phyloP scores from a whole-genome alignment of 2,329 filamentous ascomycete genomes.

The Penicillium sp. region DNA sequence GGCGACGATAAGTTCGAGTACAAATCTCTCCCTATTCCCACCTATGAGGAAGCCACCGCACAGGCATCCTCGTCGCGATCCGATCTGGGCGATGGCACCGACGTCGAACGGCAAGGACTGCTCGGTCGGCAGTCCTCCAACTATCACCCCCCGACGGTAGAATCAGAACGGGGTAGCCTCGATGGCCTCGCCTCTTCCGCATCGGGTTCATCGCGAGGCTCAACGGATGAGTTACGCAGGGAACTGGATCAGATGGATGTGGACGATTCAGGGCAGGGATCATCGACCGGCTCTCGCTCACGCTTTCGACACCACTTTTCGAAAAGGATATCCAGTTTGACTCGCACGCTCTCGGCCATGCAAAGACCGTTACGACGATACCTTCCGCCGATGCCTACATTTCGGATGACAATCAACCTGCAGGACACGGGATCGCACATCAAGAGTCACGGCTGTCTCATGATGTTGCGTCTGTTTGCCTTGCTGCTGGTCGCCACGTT shows the following conservation, averaged over 20 bases:
- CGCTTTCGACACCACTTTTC: slow-evolving; percentile 47
- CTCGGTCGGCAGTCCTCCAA: slow-evolving; percentile 39
- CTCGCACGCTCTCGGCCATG: slow-evolving; percentile 53
- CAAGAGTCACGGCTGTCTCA: slow-evolving; percentile 53
- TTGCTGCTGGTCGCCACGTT: slow-evolving; percentile 69
- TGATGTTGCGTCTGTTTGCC: slow-evolving; percentile 68
- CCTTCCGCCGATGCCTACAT: slow-evolving; percentile 38
- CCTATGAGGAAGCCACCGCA: slow-evolving; percentile 67
- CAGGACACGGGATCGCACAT: slow-evolving; percentile 26
- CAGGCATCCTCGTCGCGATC: slow-evolving; percentile 20
- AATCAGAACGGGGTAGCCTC: slow-evolving; percentile 64
- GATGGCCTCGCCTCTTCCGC: slow-evolving; percentile 51
- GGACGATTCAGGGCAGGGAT: slow-evolving; percentile 54
- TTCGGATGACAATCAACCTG: slow-evolving; percentile 39
- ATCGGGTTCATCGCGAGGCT: slow-evolving; percentile 48
- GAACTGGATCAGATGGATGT: slow-evolving; percentile 89
- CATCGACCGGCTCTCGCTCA: slow-evolving; percentile 27
- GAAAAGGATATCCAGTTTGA: slow-evolving; percentile 52
- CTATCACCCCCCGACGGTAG: slow-evolving; percentile 76
- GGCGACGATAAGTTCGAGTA: slow-evolving; percentile 53
- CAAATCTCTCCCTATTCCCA: slow-evolving; percentile 66
- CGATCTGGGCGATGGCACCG: slow-evolving; percentile 40
- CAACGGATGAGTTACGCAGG: slow-evolving; percentile 62
- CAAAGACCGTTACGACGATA: slow-evolving; percentile 47
- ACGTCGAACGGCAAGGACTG: slow-evolving; percentile 31